Conservation (phyloP, 331 rosid species). For the Dryas integrifolia region DNA sequence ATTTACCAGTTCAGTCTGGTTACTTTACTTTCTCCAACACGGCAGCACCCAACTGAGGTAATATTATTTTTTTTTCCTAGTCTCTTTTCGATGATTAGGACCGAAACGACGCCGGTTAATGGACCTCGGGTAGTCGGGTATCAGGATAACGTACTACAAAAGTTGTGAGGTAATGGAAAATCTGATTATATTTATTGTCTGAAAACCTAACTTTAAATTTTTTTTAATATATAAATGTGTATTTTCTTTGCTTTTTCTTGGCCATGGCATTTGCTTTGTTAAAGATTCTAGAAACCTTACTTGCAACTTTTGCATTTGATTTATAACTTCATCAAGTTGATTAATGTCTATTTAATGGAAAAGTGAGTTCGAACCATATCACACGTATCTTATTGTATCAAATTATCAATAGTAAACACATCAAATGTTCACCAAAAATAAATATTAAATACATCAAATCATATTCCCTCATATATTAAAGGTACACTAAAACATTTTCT, state of each 20-base stretch:
- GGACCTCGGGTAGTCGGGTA: too few species aligned
- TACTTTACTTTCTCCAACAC: slow-evolving; percentile 12
- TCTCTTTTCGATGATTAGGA: background rate
- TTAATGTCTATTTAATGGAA: background rate
- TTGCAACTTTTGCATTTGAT: slow-evolving; percentile 19
- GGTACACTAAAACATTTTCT: too few species aligned
- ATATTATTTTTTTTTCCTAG: background rate
- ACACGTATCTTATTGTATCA: background rate
- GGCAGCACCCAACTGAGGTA: background rate
- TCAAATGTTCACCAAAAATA: background rate
- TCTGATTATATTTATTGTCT: background rate
- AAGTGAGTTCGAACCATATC: background rate
- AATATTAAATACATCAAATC: too few species aligned
- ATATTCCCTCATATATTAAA: too few species aligned
- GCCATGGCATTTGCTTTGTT: background rate
- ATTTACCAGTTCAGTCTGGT: slow-evolving; percentile 13
- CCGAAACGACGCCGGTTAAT: background rate
- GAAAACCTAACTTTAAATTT: background rate
- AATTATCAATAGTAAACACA: background rate
- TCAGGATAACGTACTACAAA: background rate
- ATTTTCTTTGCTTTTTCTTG: background rate
- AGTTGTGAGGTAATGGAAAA: slow-evolving; percentile 11
- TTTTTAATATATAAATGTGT: background rate
- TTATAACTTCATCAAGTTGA: background rate
- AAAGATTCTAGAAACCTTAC: slow-evolving; percentile 2